Conservation (phyloP, 73 alveolate species). For the Tetrahymena elliotti region DNA sequence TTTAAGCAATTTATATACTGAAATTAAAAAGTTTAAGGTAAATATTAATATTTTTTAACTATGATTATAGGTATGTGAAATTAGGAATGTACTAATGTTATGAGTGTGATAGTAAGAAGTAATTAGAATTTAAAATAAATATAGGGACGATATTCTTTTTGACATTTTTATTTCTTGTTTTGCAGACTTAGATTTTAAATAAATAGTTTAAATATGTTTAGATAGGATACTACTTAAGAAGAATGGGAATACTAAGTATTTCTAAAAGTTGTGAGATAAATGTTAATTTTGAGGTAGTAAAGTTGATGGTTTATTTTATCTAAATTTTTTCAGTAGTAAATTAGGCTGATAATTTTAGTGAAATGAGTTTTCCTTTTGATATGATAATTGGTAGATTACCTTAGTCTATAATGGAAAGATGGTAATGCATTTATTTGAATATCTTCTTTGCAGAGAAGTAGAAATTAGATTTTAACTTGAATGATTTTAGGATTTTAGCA, state of each 20-base stretch:
- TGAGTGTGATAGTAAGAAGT: background rate
- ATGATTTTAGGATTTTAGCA: background rate
- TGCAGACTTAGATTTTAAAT: background rate
- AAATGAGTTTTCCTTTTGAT: background rate
- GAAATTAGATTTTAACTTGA: background rate
- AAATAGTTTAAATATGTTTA: background rate
- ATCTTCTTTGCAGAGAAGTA: background rate
- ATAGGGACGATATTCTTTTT: background rate
- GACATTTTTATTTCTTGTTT: background rate
- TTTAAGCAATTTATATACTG: too few relatives aligned
- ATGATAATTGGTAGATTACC: background rate
- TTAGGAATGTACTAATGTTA: background rate
- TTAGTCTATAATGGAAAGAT: background rate
- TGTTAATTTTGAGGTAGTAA: background rate
- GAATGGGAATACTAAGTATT: background rate
- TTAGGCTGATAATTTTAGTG: background rate
- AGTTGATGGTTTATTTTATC: background rate
- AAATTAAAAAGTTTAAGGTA: background rate
- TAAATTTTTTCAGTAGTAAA: background rate
- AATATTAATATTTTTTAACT: too few relatives aligned
- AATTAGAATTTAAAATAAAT: background rate
- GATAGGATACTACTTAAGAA: background rate
- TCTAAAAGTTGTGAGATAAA: background rate
- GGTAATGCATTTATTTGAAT: background rate
- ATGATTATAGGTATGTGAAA: background rate